Evolutionary conservation across 2,329 filamentous ascomycete genomes (phyloP).

Genomic region (Colletotrichum kahawae): DNA sequence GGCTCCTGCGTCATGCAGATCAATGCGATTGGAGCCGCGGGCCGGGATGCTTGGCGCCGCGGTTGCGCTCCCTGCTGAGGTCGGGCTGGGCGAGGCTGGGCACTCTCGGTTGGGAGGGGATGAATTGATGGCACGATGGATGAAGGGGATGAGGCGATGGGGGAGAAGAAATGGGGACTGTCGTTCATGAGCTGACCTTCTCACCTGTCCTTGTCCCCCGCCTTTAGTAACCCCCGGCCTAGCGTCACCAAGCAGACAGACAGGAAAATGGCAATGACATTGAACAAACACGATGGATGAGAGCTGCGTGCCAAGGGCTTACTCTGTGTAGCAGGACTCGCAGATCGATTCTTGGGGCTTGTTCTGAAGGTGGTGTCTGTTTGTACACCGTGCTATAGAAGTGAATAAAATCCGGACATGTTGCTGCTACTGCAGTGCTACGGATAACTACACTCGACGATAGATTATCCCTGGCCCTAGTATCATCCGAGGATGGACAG

Average conservation of each 20-base stretch:
- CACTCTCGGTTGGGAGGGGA: neutral
- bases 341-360: neutral
- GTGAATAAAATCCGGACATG: neutral
- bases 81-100: constrained; percentile 3
- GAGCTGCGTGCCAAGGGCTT: neutral
- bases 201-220: neutral
- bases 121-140: constrained; percentile 1
- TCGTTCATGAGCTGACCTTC: neutral
- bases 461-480: neutral
- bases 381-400: neutral
- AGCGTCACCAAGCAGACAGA: neutral
- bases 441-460: neutral
- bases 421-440: neutral
- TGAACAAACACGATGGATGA: neutral
- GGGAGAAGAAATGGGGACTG: neutral
- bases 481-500: neutral
- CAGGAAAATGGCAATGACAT: neutral
- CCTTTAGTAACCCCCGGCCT: neutral
- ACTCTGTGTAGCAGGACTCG: neutral
- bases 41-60: constrained; percentile 15
- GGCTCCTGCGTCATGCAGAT: constrained; percentile 23
- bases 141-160: constrained; percentile 4
- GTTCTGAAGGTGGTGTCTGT: neutral
- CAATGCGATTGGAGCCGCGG: constrained; percentile 15
- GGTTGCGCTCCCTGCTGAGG: neutral